Evolutionary conservation across 1,284 basidiomycete species (phyloP), one percentile per base, ranked within the genome.

Genomic region (Naganishia cerealis): DNA sequence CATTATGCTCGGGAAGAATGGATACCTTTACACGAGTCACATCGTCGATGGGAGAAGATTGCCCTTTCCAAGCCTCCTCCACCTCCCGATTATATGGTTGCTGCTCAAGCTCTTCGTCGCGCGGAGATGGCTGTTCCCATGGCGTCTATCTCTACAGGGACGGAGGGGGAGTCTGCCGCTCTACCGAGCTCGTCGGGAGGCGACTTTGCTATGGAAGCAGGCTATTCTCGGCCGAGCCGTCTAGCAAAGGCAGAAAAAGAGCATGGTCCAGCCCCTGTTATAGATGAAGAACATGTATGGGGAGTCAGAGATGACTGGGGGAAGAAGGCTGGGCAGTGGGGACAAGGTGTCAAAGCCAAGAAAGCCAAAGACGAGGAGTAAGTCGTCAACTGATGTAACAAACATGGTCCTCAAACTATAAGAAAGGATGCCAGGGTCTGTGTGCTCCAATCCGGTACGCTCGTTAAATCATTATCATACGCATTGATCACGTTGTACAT

Each of bases 1-100:
- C 77, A 78, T 29, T 87, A 87, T 77, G 78, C 78, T 18, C 70
- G 69, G 1, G 80, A 83, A 65, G 80, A 71, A 36, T 81, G 80
- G 79, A 62, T 74, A 4, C 80, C 80, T 0, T 70, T 80, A 1
- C 73, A 71, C 21, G 29, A 58, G 0, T 68, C 68, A 13, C 70
- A 71, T 6, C 66, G 83, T 53, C 73, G 72, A 9, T 86, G 87
- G 83, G 80, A 83, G 66, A 67, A 67, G 55, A 57, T 70, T 15
- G 70, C 70, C 4, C 65, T 68, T 15, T 69, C 70, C 8, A 57
- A 67, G 16, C 70, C 67, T 26, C 70, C 65, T 4, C 67, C 70
- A 16, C 57, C 53, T 21, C 58, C 70, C 12, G 46, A 39, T 12
- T 67, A 67, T 43, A 48, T 65, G 61, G 54, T 57, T 6, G 57